Base-by-base conservation (phyloP, 1,284 basidiomycete genomes). In the Sanguinoderma infundibulare region DNA sequence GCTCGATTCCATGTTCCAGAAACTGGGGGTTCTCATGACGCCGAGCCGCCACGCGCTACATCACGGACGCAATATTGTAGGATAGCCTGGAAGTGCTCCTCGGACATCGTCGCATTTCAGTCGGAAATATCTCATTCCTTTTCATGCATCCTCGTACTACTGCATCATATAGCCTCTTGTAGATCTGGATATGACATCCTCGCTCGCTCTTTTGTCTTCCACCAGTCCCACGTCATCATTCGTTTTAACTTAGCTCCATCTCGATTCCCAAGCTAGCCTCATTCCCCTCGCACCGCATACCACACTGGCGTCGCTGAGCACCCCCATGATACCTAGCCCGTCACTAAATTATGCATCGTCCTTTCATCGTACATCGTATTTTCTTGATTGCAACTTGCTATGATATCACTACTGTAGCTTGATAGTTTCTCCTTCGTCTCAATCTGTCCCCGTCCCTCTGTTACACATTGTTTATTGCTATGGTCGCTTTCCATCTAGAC, bases 1-100 rank as follows among this genome's bases (percentile, higher is more conserved):
- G n/a, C 76, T 96, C 30, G 90, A 95, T 65, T 83, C 89, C 59
- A 91, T 95, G 82, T 95, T 96, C 75, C 85, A 86, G 64, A 92
- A 86, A 74, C 78, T 94, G 44, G 89, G 90, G 26, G 81, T 91
- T n/a, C 38, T 78, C 82, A 71, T 86, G 74, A 81, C 70, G 53
- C 42, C 39, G 32, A 47, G n/a, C 46, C 20, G 34, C 24, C 32
- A 9, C 32, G 20, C 42, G 14, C 26, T 52, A 51, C 28, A 22
- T 2, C 38, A n/a, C n/a, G n/a, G 20, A 20, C 35, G 22, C 24
- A 24, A 20, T 20, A 47, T 15, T 59, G 57, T 59, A 61, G 39
- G 56, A 56, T 62, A 59, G 28, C 53, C 38, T 30, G 52, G 38
- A 55, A 56, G 47, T 55, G 39, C n/a, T 17, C n/a, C 32, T 30